Percentiles rank a stretch among this genome's conserved stretches.
Conservation (phyloP, 164 flowering plant genomes). For the Dillenia suffruticosa region DNA sequence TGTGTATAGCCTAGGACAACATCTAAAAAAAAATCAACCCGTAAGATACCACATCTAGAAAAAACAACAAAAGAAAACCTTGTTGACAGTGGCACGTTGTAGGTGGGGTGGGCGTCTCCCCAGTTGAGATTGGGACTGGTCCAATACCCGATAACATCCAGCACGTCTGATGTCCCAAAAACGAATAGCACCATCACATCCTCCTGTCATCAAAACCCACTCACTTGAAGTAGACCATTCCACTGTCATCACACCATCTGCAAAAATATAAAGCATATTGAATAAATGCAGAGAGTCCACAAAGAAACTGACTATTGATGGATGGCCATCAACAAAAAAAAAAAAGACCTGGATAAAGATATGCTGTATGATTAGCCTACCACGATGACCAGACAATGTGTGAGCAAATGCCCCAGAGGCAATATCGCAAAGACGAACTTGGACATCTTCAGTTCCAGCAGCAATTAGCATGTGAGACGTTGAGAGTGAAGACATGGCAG, state of each 20-base stretch:
- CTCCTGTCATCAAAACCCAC: constrained; percentile 92
- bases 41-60: no score
- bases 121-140: constrained; percentile 84
- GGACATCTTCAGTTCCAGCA: constrained; percentile 96
- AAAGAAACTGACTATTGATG: background rate
- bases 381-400: constrained; percentile 96
- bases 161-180: constrained; percentile 99
- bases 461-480: constrained; percentile 94
- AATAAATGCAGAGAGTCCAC: background rate
- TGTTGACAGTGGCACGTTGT: constrained; percentile 31
- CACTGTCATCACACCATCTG: constrained; percentile 91
- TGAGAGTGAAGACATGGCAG: constrained; percentile 89
- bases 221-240: constrained; percentile 97
- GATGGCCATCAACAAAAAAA: background rate
- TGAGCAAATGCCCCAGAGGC: constrained; percentile 96
- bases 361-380: constrained; percentile 34
- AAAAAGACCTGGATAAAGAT: background rate
- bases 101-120: constrained; percentile 82
- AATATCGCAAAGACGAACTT: constrained; percentile 96
- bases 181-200: constrained; percentile 98
- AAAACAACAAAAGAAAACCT: constrained; percentile 30
- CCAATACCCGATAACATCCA: constrained; percentile 83
- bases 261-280: constrained; percentile 17
- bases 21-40: no score
- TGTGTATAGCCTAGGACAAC: no score